Evolutionary conservation across 129 eudicot species (phyloP).

Genomic region (Rutidosis leptorrhynchoides): DNA sequence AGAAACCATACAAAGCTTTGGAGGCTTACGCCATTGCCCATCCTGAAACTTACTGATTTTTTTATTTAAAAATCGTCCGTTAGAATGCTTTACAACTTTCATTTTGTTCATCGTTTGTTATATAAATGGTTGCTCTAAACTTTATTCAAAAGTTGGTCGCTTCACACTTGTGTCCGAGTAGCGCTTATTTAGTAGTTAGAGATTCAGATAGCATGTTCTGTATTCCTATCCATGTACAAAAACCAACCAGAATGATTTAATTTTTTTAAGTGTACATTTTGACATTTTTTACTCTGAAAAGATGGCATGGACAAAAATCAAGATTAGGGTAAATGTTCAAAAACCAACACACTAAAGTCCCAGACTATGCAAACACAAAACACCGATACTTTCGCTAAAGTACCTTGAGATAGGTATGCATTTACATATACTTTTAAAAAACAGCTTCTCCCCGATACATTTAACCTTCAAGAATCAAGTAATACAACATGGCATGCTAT

Average conservation of each 20-base stretch:
- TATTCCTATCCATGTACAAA: background rate
- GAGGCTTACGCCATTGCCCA: constrained; percentile 1
- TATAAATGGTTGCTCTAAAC: too few species aligned
- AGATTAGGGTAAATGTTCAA: background rate
- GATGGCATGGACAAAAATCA: background rate
- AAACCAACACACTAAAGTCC: background rate
- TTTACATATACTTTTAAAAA: background rate
- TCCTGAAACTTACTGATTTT: background rate
- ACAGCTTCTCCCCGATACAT: background rate
- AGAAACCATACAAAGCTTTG: constrained; percentile 5
- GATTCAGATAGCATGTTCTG: background rate
- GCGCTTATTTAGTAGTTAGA: too few species aligned
- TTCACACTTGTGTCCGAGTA: too few species aligned
- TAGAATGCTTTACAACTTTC: too few species aligned
- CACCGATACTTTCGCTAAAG: background rate
- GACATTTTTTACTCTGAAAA: background rate
- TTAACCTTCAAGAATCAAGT: constrained; percentile 2
- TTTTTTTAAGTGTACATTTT: background rate
- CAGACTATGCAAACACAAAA: background rate
- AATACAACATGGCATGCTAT: constrained; percentile 19
- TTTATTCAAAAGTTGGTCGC: too few species aligned
- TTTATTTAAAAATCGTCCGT: too few species aligned
- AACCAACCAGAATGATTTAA: background rate
- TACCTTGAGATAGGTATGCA: background rate
- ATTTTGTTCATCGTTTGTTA: too few species aligned